phyloP scores from a whole-genome alignment of 768 basidiomycete genomes.

The Russula compacta region DNA sequence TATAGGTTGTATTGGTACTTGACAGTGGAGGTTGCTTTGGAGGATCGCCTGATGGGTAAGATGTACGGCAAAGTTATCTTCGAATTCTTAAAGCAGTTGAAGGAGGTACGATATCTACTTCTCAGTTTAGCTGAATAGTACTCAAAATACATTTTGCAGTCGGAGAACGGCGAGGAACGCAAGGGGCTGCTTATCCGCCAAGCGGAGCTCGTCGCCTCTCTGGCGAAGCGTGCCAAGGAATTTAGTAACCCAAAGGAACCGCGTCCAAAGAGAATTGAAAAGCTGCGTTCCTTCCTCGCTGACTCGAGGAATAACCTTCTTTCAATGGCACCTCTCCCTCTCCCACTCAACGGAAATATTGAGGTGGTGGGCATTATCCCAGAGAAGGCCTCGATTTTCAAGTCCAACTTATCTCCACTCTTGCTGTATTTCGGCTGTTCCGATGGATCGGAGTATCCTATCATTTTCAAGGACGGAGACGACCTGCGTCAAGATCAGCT shows the following conservation, averaged over 20 bases:
- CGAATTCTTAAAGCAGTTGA: slow-evolving; percentile 81
- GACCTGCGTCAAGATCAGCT: slow-evolving; percentile 98
- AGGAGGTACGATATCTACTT: slow-evolving; percentile 48
- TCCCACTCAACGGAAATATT: slow-evolving; percentile 85
- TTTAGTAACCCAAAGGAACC: slow-evolving; percentile 86
- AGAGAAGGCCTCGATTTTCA: slow-evolving; percentile 94
- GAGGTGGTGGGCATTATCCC: slow-evolving; percentile 79
- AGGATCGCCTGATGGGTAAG: slow-evolving; percentile 37
- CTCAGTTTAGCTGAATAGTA: neutral
- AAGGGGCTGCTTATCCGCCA: slow-evolving; percentile 87
- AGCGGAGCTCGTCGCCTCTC: slow-evolving; percentile 76
- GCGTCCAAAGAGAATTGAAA: slow-evolving; percentile 95
- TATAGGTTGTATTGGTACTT: slow-evolving; percentile 97
- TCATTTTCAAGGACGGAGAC: slow-evolving; percentile 99
- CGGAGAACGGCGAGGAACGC: slow-evolving; percentile 70
- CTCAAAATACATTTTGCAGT: slow-evolving; percentile 29
- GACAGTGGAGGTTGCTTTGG: slow-evolving; percentile 88
- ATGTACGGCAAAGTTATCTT: slow-evolving; percentile 49
- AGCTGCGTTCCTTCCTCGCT: slow-evolving; percentile 72
- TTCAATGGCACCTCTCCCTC: slow-evolving; percentile 69
- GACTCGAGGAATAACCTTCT: slow-evolving; percentile 83
- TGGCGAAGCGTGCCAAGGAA: slow-evolving; percentile 81
- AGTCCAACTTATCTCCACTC: slow-evolving; percentile 90
- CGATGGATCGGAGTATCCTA: slow-evolving; percentile 78
- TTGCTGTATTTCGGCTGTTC: slow-evolving; percentile 83